A percentile compares a stretch with the other conserved stretches of the same genome.
These are phyloP conservation scores for Rhodotorula sp. DNA, from an alignment of 1,284 basidiomycete species.

Conservation along the genomic window DNA sequence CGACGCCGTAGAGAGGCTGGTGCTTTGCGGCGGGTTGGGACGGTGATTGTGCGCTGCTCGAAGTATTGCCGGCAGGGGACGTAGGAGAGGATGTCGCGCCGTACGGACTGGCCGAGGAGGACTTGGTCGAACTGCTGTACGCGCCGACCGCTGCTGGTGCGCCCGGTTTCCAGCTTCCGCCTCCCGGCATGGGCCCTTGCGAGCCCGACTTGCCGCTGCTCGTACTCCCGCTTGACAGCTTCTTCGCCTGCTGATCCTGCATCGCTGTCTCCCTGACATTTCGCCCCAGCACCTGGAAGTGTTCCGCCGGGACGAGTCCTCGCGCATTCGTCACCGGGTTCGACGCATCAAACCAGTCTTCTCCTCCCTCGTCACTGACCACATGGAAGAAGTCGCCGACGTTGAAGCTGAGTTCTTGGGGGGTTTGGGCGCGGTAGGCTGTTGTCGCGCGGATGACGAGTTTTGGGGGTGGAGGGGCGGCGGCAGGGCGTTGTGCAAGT, in stretches of 20 bases:
- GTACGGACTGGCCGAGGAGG: not conserved
- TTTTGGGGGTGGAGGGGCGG: conserved; percentile 67
- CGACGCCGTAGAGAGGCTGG: conserved; percentile 71
- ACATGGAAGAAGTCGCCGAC: conserved; percentile 99
- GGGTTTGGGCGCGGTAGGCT: conserved; percentile 66
- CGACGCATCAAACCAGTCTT: conserved; percentile 52
- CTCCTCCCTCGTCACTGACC: conserved; percentile 63
- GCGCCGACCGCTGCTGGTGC: not conserved
- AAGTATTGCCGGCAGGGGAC: not conserved
- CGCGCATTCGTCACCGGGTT: conserved; percentile 85
- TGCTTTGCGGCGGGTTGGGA: conserved; percentile 43
- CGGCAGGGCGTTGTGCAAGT: conserved; percentile 9
- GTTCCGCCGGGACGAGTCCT: conserved; percentile 78
- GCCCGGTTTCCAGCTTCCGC: not conserved
- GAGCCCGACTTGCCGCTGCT: conserved; percentile 22
- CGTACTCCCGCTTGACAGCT: conserved; percentile 12
- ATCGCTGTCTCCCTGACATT: conserved; percentile 41
- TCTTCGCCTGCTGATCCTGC: conserved; percentile 19
- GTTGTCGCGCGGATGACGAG: conserved; percentile 88
- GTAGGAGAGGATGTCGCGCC: not conserved
- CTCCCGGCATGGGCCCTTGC: conserved; percentile 5
- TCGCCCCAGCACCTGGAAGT: conserved; percentile 66
- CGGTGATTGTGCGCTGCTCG: conserved; percentile 19
- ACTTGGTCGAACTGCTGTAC: not conserved
- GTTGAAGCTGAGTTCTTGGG: conserved; percentile 84